Base-by-base conservation (phyloP, 2,329 filamentous ascomycete genomes). In the Amauroascus niger region DNA sequence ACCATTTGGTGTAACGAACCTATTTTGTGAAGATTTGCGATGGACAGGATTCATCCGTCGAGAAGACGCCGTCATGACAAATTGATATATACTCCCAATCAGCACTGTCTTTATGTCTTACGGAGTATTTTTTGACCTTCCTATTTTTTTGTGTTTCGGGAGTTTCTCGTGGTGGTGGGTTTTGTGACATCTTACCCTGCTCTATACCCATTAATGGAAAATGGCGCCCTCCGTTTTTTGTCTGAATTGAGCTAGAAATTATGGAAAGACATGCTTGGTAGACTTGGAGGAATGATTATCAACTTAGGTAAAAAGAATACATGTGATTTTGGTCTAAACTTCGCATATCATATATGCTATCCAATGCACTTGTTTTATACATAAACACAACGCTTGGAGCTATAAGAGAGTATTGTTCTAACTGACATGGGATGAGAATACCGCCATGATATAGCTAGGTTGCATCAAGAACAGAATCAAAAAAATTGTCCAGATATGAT, bases 181-280 rank as follows among this genome's bases (percentile, higher is more conserved):
- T 40, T 9, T 20, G 16, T 40, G 37, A 40, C 5, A 6, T 49
- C 9, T 49, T 28, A 28, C 47, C 18, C 47, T 40, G 47, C 33
- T 49, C 47, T 49, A 49, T 49, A 49, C 47, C 47, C 47, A 49
- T 5, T 40, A 39, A 49, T 30, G 35, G n/a, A 41, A 26, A 37
- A 49, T 41, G 13, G 7, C 22, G 9, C 33, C 40, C n/a, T 9
- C n/a, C n/a, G n/a, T 0, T 18, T 40, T 39, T 39, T 18, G 5
- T 37, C 45, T 30, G 26, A 30, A 30, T 30, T 30, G 26, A 30
- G 9, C n/a, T n/a, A n/a, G n/a, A n/a, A n/a, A n/a, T n/a, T n/a
- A n/a, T n/a, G n/a, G n/a, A n/a, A n/a, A n/a, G n/a, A n/a, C n/a
- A n/a, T n/a, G 26, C 26, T 30, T 30, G 9, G 9, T 9, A 30